phyloP scores from a whole-genome alignment of 176 grass and related monocot genomes.

The Aechmea fasciata region DNA sequence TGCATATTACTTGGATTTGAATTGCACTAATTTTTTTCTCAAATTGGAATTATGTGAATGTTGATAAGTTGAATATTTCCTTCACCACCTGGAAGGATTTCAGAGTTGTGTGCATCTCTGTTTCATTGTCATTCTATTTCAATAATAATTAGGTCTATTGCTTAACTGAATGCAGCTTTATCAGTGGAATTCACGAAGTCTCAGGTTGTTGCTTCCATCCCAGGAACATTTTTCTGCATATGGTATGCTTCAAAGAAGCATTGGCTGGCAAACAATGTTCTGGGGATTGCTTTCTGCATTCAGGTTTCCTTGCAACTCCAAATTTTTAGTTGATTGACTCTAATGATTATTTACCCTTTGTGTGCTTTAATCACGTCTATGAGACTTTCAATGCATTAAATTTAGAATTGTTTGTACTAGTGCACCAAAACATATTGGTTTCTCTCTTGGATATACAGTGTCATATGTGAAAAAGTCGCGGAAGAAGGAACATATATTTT shows the following conservation, averaged over 20 bases:
- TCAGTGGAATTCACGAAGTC: constrained; percentile 95
- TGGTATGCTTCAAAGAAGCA: constrained; percentile 90
- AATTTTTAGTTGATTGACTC: no score
- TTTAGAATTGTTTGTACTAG: no score
- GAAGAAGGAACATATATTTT: no score
- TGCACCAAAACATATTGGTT: no score
- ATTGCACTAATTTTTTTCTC: not conserved
- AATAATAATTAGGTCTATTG: not conserved
- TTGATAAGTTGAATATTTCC: not conserved
- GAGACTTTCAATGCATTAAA: no score
- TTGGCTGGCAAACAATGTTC: constrained; percentile 91
- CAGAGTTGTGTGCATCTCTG: not conserved
- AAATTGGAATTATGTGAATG: not conserved
- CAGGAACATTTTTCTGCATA: constrained; percentile 76
- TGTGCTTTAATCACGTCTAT: no score
- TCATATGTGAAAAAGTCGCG: no score
- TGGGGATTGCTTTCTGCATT: constrained; percentile 92
- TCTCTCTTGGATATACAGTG: no score
- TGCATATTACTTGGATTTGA: no score
- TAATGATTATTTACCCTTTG: no score
- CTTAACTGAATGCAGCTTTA: constrained; percentile 45
- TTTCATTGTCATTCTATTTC: not conserved
- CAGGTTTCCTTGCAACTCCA: constrained; percentile 42
- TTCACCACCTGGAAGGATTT: not conserved
- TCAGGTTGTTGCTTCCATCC: constrained; percentile 75